Evolutionary conservation across 1,284 basidiomycete species (phyloP), one percentile per base, ranked within the genome.

Genomic region (Tilletia walkeri): DNA sequence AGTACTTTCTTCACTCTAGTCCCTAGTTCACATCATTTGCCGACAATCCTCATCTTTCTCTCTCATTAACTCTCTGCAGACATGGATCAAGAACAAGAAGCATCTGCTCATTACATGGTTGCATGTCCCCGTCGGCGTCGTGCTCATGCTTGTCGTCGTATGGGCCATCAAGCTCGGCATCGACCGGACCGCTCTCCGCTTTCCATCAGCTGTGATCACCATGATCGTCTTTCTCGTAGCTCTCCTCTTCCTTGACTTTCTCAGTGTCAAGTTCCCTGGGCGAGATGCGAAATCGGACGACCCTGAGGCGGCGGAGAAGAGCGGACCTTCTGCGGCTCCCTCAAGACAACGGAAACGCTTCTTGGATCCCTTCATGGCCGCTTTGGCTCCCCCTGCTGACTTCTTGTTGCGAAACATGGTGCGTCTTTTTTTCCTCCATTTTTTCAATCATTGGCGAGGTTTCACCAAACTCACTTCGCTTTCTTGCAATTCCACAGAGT

Each of bases 381-480:
- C 78, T 16, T 49, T 80, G 4, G 79, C 76, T 47, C 77, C 79
- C 9, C 79, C 79, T 12, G 78, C 75, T 54, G 78, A 80, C 54
- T 80, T 80, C 41, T 75, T 74, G 30, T 66, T 80, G 34, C 69
- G 78, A 0, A 80, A 80, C 72, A 80, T 80, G 79, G 72, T 67
- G 47, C 7, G 68, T 30, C 48, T 69, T 1, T 12, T 36, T 18
- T 18, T 30, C 24, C 50, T 30, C 50, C 18, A 30, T 2, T 56
- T 7, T 12, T 34, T 12, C 54, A 56, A 10, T 18, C 2, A 34
- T 16, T 16, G 39, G 4, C 63, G 5, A 30, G 7, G 54, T 24
- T 45, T 56, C 20, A 56, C 20, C 24, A 24, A 24, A 30, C 16
- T 34, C 54, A 12, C 16, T 20, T 56, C 24, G 24, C 24, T 30